These are phyloP conservation scores for Coemansia sp. DNA, from an alignment of 192 early-diverging fungal genomes.

Conservation along the genomic window DNA sequence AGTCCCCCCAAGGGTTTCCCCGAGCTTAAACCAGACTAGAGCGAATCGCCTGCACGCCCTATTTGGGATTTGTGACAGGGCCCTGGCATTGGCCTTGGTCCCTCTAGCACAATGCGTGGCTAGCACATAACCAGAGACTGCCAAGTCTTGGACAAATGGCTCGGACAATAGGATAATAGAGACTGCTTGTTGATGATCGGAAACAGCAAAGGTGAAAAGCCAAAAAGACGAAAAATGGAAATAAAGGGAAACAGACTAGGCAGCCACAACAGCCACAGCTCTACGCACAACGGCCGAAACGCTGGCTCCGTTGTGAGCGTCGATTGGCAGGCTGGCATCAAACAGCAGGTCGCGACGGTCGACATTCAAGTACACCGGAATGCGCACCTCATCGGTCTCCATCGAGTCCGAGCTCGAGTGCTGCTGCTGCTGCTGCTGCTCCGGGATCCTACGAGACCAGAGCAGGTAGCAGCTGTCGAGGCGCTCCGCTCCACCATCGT, in stretches of 20 bases:
- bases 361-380: slow-evolving; percentile 67
- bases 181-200: too few relatives aligned
- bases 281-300: slow-evolving; percentile 52
- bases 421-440: slow-evolving; percentile 12
- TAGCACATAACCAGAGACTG: too few relatives aligned
- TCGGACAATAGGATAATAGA: too few relatives aligned
- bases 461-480: slow-evolving; percentile 26
- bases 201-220: not conserved
- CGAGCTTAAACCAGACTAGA: too few relatives aligned
- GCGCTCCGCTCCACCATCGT: slow-evolving; percentile 35
- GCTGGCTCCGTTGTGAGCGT: slow-evolving; percentile 2
- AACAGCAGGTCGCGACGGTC: slow-evolving; percentile 63
- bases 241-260: slow-evolving; percentile 4
- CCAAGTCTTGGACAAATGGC: too few relatives aligned
- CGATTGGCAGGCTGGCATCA: slow-evolving; percentile 35
- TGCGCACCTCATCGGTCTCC: not conserved
- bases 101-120: too few relatives aligned
- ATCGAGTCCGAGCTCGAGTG: not conserved
- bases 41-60: too few relatives aligned
- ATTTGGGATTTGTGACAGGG: too few relatives aligned
- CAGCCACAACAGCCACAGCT: slow-evolving; percentile 56
- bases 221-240: not conserved
- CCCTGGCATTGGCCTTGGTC: too few relatives aligned
- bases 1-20: too few relatives aligned
- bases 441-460: slow-evolving; percentile 21